Evolutionary conservation across 345 rosid genomes (phyloP), one percentile per base, ranked within the genome.

Genomic region (Gossypium mustelinum): DNA sequence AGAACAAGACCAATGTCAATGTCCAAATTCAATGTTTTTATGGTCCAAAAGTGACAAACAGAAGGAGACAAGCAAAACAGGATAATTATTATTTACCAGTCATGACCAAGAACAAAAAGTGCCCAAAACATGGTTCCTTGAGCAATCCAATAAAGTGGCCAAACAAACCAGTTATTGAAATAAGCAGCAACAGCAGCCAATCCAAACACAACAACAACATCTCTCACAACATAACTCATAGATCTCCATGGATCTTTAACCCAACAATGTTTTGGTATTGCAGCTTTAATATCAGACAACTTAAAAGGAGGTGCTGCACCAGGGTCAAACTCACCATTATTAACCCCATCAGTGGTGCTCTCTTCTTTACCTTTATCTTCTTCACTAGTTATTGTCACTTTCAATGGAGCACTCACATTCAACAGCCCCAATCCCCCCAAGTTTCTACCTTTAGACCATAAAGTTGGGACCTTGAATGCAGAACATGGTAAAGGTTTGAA

Each of bases 91-190:
- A 27, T 27, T 73, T 83, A 94, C 98, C 98, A 92, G 77, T 94
- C 98, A 84, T 94, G 98, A 9, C 97, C 97, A 39, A 94, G 97
- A 81, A 94, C 98, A 80, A 94, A 94, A 73, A 94, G 86, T 74
- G 94, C 98, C 98, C 98, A 94, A 63, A 92, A 94, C 97, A 94
- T 94, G 48, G 98, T 94, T 55, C 97, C 98, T 75, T 94, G 98
- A 76, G 87, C 92, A 16, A 81, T 39, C 98, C 98, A 94, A 71
- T 92, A 94, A 54, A 94, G 89, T 39, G 97, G 98, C 98, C 98
- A 94, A 81, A 86, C 88, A 44, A 81, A 55, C 97, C 94, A 92
- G 51, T 76, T 84, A 77, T 92, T 88, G 68, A 88, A 78, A 59
- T 80, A 84, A 77, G 90, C 84, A 77, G 95, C 97, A n/a, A 80